Conservation (phyloP, 2,329 filamentous ascomycete species). For the Chaetomium strumarium region DNA sequence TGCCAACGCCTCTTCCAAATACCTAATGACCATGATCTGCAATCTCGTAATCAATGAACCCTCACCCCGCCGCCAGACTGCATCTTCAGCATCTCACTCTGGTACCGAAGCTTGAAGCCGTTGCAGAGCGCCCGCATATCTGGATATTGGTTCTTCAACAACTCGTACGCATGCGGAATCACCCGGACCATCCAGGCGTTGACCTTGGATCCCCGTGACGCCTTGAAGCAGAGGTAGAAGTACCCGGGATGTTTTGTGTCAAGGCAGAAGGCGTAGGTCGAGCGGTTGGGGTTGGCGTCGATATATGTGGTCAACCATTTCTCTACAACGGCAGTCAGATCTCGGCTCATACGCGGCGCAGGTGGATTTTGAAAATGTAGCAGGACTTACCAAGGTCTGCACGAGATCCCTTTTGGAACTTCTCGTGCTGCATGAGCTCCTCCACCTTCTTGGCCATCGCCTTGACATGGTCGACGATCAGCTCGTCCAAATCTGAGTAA, state of each 20-base stretch:
- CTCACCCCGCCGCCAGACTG: constrained; percentile 22
- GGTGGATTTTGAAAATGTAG: not conserved
- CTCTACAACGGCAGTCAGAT: constrained; percentile 41
- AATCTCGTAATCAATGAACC: not conserved
- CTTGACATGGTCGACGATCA: constrained; percentile 96
- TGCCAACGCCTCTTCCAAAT: no score
- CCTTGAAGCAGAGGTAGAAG: constrained; percentile 96
- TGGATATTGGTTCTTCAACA: constrained; percentile 82
- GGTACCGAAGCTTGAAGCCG: constrained; percentile 83
- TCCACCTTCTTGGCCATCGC: constrained; percentile 97
- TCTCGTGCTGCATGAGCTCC: constrained; percentile 90
- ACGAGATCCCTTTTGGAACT: constrained; percentile 78
- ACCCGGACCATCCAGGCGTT: constrained; percentile 82
- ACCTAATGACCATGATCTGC: no score
- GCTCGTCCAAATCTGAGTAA: constrained; percentile 92
- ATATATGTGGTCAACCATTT: constrained; percentile 95
- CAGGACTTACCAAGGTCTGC: constrained; percentile 73
- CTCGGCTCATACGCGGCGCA: not conserved
- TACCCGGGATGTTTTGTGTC: constrained; percentile 88
- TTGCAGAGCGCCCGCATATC: constrained; percentile 95
- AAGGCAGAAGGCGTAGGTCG: constrained; percentile 92
- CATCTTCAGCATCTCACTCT: constrained; percentile 61
- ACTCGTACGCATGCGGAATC: constrained; percentile 87
- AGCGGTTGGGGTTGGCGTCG: constrained; percentile 89
- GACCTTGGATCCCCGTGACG: constrained; percentile 66